Evolutionary conservation across 2,329 filamentous ascomycete species (phyloP), one percentile per base, ranked within the genome.

Genomic region (Trichoderma lentiforme): DNA sequence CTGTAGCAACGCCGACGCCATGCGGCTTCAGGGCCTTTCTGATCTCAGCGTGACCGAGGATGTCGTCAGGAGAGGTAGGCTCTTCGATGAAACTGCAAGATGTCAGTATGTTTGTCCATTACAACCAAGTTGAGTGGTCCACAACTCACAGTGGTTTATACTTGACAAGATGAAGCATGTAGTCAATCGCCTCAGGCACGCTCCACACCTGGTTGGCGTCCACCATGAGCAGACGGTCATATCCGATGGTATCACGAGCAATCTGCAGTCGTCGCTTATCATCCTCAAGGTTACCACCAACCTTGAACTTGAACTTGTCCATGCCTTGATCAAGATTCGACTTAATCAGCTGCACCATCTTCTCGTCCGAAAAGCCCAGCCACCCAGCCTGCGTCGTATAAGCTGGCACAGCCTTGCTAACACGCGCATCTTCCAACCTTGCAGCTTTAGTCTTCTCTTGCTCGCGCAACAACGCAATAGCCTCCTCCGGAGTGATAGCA

Each of bases 201-300:
- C 90, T 93, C 94, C 94, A 97, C 70, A 96, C 88, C 85, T 97
- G 94, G 83, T 97, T 97, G 65, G 93, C 93, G 83, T 97, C 94
- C 18, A 97, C 91, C 94, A 97, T 97, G 76, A 97, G 87, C 71
- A 95, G 87, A 81, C 95, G 94, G 72, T 96, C 93, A 81, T 92
- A 95, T 2, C 93, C 93, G 79, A 97, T 92, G 39, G 95, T 90
- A 47, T 92, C 89, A 56, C 94, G 86, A 9, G 93, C 93, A 80
- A 96, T 93, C 14, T 82, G 80, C 76, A 97, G 84, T 7, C 94
- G 85, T 73, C 87, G 85, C 77, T 87, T 87, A 81, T 97, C 94
- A 74, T 90, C 89, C 76, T 90, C 91, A n/a, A 97, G 78, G 74
- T 88, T 89, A 7, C 88, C 88, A 47, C 94, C 94, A 58, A 97